These are phyloP conservation scores for Nothophoma quercina DNA, from an alignment of 2,329 filamentous ascomycete species.

Conservation along the genomic window DNA sequence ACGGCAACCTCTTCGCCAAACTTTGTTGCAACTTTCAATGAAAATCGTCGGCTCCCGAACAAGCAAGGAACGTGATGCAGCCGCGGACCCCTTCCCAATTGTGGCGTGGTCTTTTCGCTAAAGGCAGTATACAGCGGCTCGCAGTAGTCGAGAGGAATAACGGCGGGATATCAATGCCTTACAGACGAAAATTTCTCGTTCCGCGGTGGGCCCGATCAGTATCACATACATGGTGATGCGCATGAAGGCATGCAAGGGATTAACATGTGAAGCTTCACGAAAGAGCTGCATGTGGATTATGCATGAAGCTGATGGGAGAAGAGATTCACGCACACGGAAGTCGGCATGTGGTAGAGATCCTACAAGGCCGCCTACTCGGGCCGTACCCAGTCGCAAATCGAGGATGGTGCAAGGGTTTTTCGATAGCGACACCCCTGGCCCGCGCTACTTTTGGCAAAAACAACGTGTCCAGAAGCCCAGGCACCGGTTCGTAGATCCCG, in stretches of 20 bases:
- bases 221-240: conserved; percentile 22
- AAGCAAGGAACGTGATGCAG: conserved; percentile 26
- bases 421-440: conserved; percentile 25
- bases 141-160: conserved; percentile 6
- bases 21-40: conserved; percentile 25
- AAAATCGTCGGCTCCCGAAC: conserved; percentile 25
- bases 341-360: conserved; percentile 23
- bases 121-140: conserved; percentile 19
- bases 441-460: conserved; percentile 45
- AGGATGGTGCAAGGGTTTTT: conserved; percentile 30
- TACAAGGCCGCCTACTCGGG: conserved; percentile 40
- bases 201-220: conserved; percentile 27
- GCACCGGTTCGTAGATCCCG: conserved; percentile 51
- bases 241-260: conserved; percentile 21
- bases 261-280: conserved; percentile 19
- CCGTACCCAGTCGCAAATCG: conserved; percentile 49
- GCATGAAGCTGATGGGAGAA: background rate
- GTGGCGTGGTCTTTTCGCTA: conserved; percentile 28
- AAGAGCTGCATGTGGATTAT: conserved; percentile 11
- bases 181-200: conserved; percentile 42
- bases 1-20: conserved; percentile 29
- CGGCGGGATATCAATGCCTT: conserved; percentile 20
- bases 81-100: conserved; percentile 25
- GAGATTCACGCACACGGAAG: conserved; percentile 5
- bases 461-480: conserved; percentile 46